Percentiles rank a stretch among this genome's conserved stretches.
phyloP scores from a whole-genome alignment of 23 red algal species.

The Gracilaria caudata region DNA sequence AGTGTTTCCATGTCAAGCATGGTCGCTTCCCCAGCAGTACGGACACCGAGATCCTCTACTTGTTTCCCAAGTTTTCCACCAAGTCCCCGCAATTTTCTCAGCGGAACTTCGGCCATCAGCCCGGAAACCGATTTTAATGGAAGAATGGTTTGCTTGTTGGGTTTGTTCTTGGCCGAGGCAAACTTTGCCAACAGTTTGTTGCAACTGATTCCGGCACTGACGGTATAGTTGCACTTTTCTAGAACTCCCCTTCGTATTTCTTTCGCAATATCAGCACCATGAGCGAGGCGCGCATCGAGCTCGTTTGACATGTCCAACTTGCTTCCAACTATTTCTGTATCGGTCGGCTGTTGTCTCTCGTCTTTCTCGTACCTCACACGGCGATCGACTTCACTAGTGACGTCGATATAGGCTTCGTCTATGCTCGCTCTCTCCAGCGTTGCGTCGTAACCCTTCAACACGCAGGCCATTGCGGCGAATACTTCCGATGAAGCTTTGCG shows the following conservation, averaged over 20 bases:
- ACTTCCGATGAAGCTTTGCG: conserved; percentile 74
- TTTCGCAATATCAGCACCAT: conserved; percentile 61
- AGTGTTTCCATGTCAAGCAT: conserved; percentile 24
- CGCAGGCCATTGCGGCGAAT: conserved; percentile 59
- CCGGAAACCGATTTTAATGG: conserved; percentile 39
- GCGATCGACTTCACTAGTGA: conserved; percentile 74
- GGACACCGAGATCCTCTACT: conserved; percentile 23
- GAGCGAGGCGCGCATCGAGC: conserved; percentile 39
- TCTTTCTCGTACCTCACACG: neutral
- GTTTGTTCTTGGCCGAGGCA: conserved; percentile 89
- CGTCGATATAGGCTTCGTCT: conserved; percentile 96
- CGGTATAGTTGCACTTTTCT: conserved; percentile 63
- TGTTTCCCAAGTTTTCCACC: conserved; percentile 89
- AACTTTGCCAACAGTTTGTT: conserved; percentile 97
- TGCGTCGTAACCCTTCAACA: conserved; percentile 27
- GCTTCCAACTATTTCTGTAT: conserved; percentile 28
- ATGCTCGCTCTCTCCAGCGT: conserved; percentile 78
- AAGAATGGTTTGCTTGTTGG: conserved; percentile 84
- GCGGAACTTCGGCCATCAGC: conserved; percentile 58
- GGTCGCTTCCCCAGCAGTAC: conserved; percentile 45
- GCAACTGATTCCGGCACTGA: conserved; percentile 79
- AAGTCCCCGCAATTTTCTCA: conserved; percentile 77
- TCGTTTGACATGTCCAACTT: conserved; percentile 20
- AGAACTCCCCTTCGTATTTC: conserved; percentile 56
- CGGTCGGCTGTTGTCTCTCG: neutral